phyloP scores from a whole-genome alignment of 306 rosid species.

The Hylodesmum podocarpum region DNA sequence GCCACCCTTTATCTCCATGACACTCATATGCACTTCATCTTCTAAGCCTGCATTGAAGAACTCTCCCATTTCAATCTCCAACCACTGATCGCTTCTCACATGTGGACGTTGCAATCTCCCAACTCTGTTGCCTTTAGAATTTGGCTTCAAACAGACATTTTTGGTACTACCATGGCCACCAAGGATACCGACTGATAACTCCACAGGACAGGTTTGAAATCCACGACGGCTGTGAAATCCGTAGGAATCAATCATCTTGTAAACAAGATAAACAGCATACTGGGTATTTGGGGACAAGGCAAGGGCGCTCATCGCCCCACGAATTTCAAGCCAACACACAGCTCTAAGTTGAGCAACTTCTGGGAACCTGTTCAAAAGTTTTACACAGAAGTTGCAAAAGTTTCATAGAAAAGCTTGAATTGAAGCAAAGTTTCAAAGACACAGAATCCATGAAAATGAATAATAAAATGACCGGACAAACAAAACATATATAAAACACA shows the following conservation, averaged over 20 bases:
- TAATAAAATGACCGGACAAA: too few relatives aligned
- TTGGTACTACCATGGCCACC: constrained; percentile 16
- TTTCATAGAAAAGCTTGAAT: neutral
- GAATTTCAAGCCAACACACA: constrained; percentile 58
- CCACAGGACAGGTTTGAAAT: constrained; percentile 34
- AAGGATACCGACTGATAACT: constrained; percentile 26
- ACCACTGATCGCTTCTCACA: constrained; percentile 55
- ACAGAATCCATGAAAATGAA: too few relatives aligned
- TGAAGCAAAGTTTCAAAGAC: neutral
- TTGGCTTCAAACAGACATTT: constrained; percentile 2
- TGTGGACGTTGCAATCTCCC: constrained; percentile 17
- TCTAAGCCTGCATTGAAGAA: constrained; percentile 45
- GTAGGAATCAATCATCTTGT: constrained; percentile 21
- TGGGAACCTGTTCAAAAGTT: constrained; percentile 40
- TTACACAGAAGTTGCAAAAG: neutral
- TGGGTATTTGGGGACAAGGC: constrained; percentile 48
- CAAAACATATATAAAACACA: too few relatives aligned
- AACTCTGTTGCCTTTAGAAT: neutral
- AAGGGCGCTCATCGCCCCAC: constrained; percentile 40
- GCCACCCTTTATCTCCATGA: constrained; percentile 29
- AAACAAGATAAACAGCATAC: constrained; percentile 57
- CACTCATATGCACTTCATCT: constrained; percentile 43
- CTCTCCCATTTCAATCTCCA: constrained; percentile 61
- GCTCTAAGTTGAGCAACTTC: constrained; percentile 44
- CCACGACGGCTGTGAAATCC: constrained; percentile 51